Base-by-base conservation (phyloP, 2,329 filamentous ascomycete genomes). In the Fusarium goolgardi region DNA sequence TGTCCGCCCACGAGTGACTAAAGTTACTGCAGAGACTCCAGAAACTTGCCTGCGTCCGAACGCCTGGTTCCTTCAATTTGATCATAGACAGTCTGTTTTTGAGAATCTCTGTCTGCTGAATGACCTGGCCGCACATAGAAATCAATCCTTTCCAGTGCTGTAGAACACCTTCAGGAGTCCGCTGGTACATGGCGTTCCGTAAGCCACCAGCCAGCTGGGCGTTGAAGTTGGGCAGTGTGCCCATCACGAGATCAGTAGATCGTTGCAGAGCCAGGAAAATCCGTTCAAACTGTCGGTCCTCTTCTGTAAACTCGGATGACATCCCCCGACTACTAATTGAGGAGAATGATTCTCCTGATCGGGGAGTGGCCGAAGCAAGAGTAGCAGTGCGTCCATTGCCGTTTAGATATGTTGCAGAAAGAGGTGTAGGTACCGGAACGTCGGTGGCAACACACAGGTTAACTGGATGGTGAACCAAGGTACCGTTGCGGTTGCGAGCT, bases 41-140 rank as follows among this genome's bases (percentile, higher is more conserved):
- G 76, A 90, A 90, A 18, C 81, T 79, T 4, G 82, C 76, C 72
- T 90, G 87, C 3, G 84, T 88, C 55, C 93, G 86, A 51, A 92
- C 86, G 13, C 88, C 90, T 10, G 92, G 91, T 72, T 97, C 94
- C 76, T 95, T 96, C 13, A 97, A 83, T 76, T 94, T 94, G 81
- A 97, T 92, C 46, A 86, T 85, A 5, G 90, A 92, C 13, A 97
- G 81, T n/a, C 90, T 86, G 39, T 83, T 83, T 73, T 91, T 90
- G 29, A 97, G 83, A 13, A 87, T 84, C 73, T 94, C 89, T 3
- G 92, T 92, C 70, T 92, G 89, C 58, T 91, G 87, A 41, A 94
- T 85, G 20, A 91, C 89, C 15, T 87, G 82, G 43, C 86, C 86
- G 75, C 91, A 94, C 74, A 90, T 91, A 46, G 88, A 84, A 53